These are phyloP conservation scores for Candida smagusa DNA, from an alignment of 1,139 yeast genomes.

Conservation along the genomic window DNA sequence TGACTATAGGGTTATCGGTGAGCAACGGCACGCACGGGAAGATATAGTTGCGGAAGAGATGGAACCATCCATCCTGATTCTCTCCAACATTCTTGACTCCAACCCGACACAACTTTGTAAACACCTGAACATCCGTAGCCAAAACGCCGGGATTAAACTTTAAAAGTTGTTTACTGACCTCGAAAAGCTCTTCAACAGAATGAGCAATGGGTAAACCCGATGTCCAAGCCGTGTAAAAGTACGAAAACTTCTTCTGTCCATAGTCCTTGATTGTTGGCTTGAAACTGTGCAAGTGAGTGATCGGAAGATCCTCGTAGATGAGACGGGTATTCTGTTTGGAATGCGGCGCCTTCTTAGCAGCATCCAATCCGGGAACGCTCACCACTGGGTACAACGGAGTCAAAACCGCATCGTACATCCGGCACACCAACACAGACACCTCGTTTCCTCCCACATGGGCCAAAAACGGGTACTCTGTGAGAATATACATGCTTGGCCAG, in stretches of 20 bases:
- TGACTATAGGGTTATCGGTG: slow-evolving; percentile 58
- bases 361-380: slow-evolving; percentile 18
- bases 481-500: slow-evolving; percentile 59
- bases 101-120: slow-evolving; percentile 62
- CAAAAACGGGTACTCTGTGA: slow-evolving; percentile 62
- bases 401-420: slow-evolving; percentile 40
- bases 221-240: slow-evolving; percentile 56
- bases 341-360: slow-evolving; percentile 24
- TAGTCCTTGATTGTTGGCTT: slow-evolving; percentile 28
- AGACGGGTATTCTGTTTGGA: slow-evolving; percentile 33
- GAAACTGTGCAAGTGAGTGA: slow-evolving; percentile 23
- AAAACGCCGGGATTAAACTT: slow-evolving; percentile 57
- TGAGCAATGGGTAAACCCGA: slow-evolving; percentile 34
- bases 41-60: slow-evolving; percentile 61
- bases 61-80: slow-evolving; percentile 48
- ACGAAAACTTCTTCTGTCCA: slow-evolving; percentile 33
- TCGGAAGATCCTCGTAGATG: slow-evolving; percentile 22
- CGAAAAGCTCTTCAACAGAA: slow-evolving; percentile 44
- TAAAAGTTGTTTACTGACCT: slow-evolving; percentile 46
- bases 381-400: slow-evolving; percentile 43
- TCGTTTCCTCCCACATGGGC: slow-evolving; percentile 51
- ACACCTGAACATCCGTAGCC: slow-evolving; percentile 46
- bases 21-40: slow-evolving; percentile 66
- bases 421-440: slow-evolving; percentile 45
- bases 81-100: slow-evolving; percentile 26